Evolutionary conservation across 2,329 filamentous ascomycete species (phyloP), one percentile per base, ranked within the genome.

Genomic region (Penicillium sp.): DNA sequence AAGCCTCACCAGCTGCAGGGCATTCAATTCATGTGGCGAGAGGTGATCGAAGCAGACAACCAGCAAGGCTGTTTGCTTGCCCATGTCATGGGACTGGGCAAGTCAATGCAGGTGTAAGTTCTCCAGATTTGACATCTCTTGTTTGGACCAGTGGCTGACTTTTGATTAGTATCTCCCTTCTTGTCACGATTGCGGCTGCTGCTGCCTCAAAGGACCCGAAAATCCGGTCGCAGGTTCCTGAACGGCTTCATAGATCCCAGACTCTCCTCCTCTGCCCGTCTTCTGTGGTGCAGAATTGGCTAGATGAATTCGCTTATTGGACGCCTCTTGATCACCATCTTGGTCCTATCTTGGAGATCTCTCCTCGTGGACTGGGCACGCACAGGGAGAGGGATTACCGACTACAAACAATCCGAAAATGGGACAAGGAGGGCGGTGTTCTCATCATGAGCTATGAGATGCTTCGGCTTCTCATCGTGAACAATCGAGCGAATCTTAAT

Each of bases 1-100:
- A 94, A 95, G 67, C 81, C 86, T 9, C 91, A 96, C 73, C 93
- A 97, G 70, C 81, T 96, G 49, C 81, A 86, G 1, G 93, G 93
- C 1, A 86, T 96, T 19, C 87, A 88, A 11, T 96, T 96, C 74
- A 85, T 97, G 80, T 97, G 93, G 92, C 87, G 92, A 65, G 89
- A 94, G 63, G 79, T 96, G 46, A 85, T 94, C 6, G 81, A 83
- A 35, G 83, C 87, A 56, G 77, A 81, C 4, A 77, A 79, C 5
- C 81, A 82, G 18, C 87, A 92, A 73, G 92, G 92, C 2, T 96
- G 91, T 70, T 81, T 96, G 13, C 81, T 96, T 19, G 90, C 92
- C 6, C 92, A 96, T 72, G 91, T 90, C 0, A 96, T 96, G 92
- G 93, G 93, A 1, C 78, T 96, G 2, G 92, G 92, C 16, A 97